Percentiles rank a stretch among this genome's conserved stretches.
These are phyloP conservation scores for Wickerhamiella australiensis DNA, from an alignment of 805 yeast species.

Conservation along the genomic window DNA sequence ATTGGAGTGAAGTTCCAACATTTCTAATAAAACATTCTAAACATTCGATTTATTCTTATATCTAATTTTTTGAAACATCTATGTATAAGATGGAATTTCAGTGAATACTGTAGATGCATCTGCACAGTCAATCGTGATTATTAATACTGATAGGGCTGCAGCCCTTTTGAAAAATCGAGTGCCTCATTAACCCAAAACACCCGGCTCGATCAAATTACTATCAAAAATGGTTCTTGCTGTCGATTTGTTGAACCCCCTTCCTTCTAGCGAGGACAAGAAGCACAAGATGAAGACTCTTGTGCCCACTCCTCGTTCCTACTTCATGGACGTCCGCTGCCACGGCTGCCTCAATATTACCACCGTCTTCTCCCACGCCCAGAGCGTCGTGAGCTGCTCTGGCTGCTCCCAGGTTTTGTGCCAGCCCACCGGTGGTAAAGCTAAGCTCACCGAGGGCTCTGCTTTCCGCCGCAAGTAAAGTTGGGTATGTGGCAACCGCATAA, in stretches of 20 bases:
- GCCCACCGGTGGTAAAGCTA: constrained; percentile 99
- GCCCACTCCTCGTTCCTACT: constrained; percentile 95
- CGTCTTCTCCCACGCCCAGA: constrained; percentile 99
- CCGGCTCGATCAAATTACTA: constrained; percentile 3
- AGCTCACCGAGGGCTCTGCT: constrained; percentile 98
- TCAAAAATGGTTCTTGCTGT: constrained; percentile 81
- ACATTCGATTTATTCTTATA: too few relatives aligned
- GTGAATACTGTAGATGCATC: too few relatives aligned
- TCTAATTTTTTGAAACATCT: too few relatives aligned
- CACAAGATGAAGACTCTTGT: constrained; percentile 97
- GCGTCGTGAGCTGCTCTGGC: constrained; percentile 98
- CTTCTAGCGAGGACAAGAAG: constrained; percentile 91
- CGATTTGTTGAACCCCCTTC: constrained; percentile 96
- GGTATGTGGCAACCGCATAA: not conserved
- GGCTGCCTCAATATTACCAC: constrained; percentile 99
- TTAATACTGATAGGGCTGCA: not conserved
- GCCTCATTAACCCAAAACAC: constrained; percentile 1
- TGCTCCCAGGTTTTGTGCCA: constrained; percentile 97
- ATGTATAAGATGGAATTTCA: too few relatives aligned
- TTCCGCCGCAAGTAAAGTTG: constrained; percentile 87
- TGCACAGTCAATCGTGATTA: not conserved
- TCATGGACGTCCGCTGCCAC: constrained; percentile 99
- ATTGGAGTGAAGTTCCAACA: too few relatives aligned
- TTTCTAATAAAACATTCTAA: too few relatives aligned
- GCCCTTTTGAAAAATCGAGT: constrained; percentile 3